These are phyloP conservation scores for Fusarium globosum DNA, from an alignment of 2,329 filamentous ascomycete species.

Conservation along the genomic window DNA sequence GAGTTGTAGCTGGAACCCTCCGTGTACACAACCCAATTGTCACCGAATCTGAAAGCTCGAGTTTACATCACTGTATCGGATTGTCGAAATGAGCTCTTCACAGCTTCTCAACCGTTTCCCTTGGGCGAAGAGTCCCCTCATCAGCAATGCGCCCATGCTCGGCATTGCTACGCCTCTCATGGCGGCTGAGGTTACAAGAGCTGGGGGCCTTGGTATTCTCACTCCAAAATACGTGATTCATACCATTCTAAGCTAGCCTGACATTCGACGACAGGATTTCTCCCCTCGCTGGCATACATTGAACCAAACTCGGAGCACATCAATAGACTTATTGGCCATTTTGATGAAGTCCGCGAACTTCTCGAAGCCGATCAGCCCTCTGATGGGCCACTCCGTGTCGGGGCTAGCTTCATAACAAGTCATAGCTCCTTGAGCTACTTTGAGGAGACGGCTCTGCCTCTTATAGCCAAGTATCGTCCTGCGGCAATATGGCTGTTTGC, in stretches of 20 bases:
- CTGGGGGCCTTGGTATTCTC: constrained; percentile 51
- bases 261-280: constrained; percentile 46
- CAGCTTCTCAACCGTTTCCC: constrained; percentile 47
- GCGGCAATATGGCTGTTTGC: constrained; percentile 76
- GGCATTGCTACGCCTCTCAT: constrained; percentile 48
- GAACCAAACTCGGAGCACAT: constrained; percentile 47
- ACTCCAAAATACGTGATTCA: background rate
- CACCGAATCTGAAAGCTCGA: background rate
- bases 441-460: constrained; percentile 56
- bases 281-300: constrained; percentile 48
- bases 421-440: constrained; percentile 55
- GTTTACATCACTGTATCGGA: background rate
- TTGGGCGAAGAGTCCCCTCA: constrained; percentile 46
- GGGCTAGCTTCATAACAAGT: constrained; percentile 67
- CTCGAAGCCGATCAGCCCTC: constrained; percentile 41
- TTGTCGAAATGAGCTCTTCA: constrained; percentile 39
- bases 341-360: constrained; percentile 46
- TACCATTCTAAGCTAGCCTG: background rate
- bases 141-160: constrained; percentile 54
- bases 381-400: constrained; percentile 66
- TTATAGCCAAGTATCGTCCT: constrained; percentile 65
- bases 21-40: background rate
- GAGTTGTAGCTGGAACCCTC: background rate
- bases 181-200: constrained; percentile 53
- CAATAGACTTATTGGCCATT: constrained; percentile 47